These are phyloP conservation scores for Chondrostereum purpureum DNA, from an alignment of 1,284 basidiomycete species.

Conservation along the genomic window DNA sequence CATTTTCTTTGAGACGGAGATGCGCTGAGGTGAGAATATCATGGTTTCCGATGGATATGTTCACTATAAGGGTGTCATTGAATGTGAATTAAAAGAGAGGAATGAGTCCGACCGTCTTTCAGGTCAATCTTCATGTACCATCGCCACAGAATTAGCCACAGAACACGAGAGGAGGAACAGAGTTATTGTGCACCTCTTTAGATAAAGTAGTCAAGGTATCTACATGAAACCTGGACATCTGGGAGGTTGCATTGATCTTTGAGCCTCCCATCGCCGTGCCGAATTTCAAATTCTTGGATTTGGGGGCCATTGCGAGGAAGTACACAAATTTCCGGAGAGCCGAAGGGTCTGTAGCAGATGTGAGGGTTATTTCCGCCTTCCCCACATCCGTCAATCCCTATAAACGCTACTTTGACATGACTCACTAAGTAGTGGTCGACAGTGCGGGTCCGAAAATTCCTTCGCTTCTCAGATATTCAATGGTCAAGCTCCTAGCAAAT, in stretches of 20 bases:
- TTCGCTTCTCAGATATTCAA: too few relatives aligned
- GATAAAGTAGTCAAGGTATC: slow-evolving; percentile 2
- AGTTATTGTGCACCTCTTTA: slow-evolving; percentile 1
- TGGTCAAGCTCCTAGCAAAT: too few relatives aligned
- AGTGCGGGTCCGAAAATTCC: too few relatives aligned
- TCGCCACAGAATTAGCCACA: background rate
- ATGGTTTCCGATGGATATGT: slow-evolving; percentile 37
- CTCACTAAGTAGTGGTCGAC: too few relatives aligned
- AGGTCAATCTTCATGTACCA: slow-evolving; percentile 1
- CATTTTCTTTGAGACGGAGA: slow-evolving; percentile 43
- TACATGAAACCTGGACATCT: slow-evolving; percentile 6
- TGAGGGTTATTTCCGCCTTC: too few relatives aligned
- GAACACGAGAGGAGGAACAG: background rate
- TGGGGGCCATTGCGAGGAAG: too few relatives aligned
- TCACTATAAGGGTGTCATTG: slow-evolving; percentile 22
- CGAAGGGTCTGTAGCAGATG: too few relatives aligned
- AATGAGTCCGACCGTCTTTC: background rate
- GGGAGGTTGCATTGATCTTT: slow-evolving; percentile 4
- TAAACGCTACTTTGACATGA: too few relatives aligned
- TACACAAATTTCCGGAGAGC: too few relatives aligned
- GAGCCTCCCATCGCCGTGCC: too few relatives aligned
- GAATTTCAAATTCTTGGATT: too few relatives aligned
- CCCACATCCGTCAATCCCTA: too few relatives aligned
- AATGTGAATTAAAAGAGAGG: background rate
- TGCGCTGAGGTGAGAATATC: slow-evolving; percentile 49